A percentile compares a stretch with the other conserved stretches of the same genome.
phyloP scores from a whole-genome alignment of 768 basidiomycete genomes.

The Kwoniella dendrophila region DNA sequence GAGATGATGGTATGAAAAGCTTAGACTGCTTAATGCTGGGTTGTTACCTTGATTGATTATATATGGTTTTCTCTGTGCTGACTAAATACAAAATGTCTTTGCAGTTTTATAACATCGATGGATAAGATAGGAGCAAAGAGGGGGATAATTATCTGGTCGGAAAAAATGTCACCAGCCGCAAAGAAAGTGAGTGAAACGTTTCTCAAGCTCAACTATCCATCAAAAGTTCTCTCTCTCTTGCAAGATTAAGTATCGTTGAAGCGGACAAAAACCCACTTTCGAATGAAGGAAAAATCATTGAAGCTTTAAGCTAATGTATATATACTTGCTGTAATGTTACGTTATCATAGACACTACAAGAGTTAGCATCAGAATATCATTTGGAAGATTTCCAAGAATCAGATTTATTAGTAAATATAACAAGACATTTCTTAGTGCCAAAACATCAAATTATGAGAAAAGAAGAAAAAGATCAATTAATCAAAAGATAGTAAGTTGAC shows the following conservation, averaged over 20 bases:
- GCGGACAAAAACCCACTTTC: no score
- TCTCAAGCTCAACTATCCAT: neutral
- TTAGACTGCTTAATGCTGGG: no score
- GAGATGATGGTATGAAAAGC: conserved; percentile 1
- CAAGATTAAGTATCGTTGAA: no score
- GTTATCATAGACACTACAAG: conserved; percentile 74
- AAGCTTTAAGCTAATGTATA: neutral
- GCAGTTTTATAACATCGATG: conserved; percentile 80
- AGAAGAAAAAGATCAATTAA: conserved; percentile 81
- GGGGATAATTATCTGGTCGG: conserved; percentile 93
- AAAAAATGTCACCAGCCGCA: conserved; percentile 94
- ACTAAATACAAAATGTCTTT: neutral
- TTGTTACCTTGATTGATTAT: no score
- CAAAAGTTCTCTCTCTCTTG: neutral
- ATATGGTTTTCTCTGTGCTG: no score
- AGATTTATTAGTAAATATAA: conserved; percentile 95
- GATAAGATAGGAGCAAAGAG: conserved; percentile 87
- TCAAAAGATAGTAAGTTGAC: conserved; percentile 87
- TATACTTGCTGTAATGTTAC: conserved; percentile 24
- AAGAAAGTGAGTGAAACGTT: conserved; percentile 68
- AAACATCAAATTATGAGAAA: conserved; percentile 81
- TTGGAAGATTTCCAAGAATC: conserved; percentile 97
- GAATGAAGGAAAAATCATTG: neutral
- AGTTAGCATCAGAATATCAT: conserved; percentile 80
- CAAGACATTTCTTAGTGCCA: conserved; percentile 91